Conservation (phyloP, 805 yeast genomes). For the Pichia thaimueangensis region DNA sequence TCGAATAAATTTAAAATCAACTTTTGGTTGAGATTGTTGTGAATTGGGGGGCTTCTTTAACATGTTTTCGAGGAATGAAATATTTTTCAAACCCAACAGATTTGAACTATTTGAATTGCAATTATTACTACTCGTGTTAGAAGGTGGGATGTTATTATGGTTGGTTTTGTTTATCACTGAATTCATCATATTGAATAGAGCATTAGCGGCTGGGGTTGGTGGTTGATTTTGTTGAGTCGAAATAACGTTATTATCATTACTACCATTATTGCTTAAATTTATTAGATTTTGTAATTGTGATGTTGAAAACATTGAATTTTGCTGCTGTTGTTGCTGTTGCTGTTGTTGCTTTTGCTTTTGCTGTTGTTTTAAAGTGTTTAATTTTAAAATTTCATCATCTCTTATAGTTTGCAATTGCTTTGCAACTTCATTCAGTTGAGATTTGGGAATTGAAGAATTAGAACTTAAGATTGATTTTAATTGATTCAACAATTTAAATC, state of each 20-base stretch:
- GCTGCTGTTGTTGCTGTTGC: constrained; percentile 17
- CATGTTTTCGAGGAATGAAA: constrained; percentile 18
- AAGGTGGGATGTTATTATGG: neutral
- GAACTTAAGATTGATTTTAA: constrained; percentile 34
- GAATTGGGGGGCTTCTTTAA: constrained; percentile 10
- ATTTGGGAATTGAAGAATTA: constrained; percentile 21
- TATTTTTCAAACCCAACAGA: constrained; percentile 15
- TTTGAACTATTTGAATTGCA: constrained; percentile 4
- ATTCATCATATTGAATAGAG: constrained; percentile 23
- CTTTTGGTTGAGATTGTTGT: constrained; percentile 16
- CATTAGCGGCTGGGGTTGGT: constrained; percentile 15
- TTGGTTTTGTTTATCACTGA: constrained; percentile 15
- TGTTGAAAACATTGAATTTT: constrained; percentile 12
- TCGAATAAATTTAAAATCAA: constrained; percentile 16
- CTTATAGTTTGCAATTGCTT: constrained; percentile 29
- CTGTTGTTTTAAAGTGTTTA: constrained; percentile 21
- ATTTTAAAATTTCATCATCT: constrained; percentile 28
- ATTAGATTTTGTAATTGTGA: constrained; percentile 16
- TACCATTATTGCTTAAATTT: constrained; percentile 3
- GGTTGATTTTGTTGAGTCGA: too few species aligned
- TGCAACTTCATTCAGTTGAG: constrained; percentile 28
- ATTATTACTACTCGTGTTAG: neutral
- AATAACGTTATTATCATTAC: constrained; percentile 6
- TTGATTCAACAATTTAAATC: constrained; percentile 40
- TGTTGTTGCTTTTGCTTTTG: constrained; percentile 19